Evolutionary conservation across 805 yeast genomes (phyloP).

Genomic region (Wickerhamomyces alni): DNA sequence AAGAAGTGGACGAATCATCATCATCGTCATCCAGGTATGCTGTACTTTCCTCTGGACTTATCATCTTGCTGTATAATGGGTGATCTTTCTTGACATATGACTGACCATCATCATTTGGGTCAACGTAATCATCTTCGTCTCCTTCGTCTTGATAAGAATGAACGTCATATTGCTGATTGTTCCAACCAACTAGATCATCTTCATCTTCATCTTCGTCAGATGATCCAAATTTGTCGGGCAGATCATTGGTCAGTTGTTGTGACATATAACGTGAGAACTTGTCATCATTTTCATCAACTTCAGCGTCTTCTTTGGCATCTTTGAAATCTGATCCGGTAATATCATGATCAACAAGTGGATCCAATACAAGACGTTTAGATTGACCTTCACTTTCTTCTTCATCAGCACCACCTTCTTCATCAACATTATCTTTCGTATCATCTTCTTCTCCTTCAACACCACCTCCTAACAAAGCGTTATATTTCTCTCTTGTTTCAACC

Average conservation of each 20-base stretch:
- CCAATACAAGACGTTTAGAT: conserved; percentile 11
- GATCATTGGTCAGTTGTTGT: conserved; percentile 58
- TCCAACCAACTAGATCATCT: conserved; percentile 24
- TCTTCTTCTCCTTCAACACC: conserved; percentile 28
- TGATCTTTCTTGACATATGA: conserved; percentile 59
- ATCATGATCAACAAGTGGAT: conserved; percentile 34
- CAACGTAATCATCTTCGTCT: conserved; percentile 66
- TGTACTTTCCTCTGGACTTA: conserved; percentile 18
- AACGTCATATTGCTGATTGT: conserved; percentile 9
- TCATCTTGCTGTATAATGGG: conserved; percentile 44
- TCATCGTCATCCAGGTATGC: conserved; percentile 19
- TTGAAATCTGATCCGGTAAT: conserved; percentile 23
- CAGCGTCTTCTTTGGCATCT: conserved; percentile 16
- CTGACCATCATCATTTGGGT: conserved; percentile 78
- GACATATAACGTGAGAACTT: conserved; percentile 52
- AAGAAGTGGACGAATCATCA: conserved; percentile 13
- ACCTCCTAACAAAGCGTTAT: conserved; percentile 92
- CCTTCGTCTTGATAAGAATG: conserved; percentile 24
- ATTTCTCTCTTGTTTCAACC: conserved; percentile 87
- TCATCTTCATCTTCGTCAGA: conserved; percentile 40
- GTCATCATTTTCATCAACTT: conserved; percentile 17
- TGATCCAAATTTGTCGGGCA: conserved; percentile 52
- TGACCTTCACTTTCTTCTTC: conserved; percentile 27
- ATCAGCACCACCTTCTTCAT: conserved; percentile 26
- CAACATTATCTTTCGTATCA: conserved; percentile 27